Conservation (phyloP, 179 eudicot species). For the Amaranthus tricolor region DNA sequence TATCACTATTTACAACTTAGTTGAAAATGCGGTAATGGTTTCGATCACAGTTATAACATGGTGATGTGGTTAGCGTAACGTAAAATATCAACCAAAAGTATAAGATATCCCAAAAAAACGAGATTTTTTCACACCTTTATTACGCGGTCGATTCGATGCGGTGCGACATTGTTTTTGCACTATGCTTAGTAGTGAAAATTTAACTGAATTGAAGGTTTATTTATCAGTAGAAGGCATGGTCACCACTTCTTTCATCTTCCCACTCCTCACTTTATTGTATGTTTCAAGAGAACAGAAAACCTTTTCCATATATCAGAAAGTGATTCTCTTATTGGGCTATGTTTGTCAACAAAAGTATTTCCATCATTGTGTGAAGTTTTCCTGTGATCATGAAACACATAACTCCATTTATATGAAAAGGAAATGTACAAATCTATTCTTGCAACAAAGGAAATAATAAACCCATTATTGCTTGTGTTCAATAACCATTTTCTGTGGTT, state of each 20-base stretch:
- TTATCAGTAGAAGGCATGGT: not conserved
- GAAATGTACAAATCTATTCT: not conserved
- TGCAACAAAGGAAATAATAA: not conserved
- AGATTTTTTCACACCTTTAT: no score
- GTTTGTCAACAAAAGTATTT: not conserved
- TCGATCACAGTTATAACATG: no score
- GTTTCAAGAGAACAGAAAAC: not conserved
- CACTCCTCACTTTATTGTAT: not conserved
- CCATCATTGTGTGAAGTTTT: not conserved
- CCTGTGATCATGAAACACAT: no score
- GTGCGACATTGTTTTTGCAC: no score
- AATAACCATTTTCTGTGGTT: not conserved
- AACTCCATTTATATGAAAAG: not conserved
- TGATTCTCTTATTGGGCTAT: not conserved
- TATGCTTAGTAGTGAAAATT: not conserved
- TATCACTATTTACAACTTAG: not conserved
- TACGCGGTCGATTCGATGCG: no score
- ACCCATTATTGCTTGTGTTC: not conserved
- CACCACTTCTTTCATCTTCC: not conserved
- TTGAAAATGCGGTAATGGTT: no score
- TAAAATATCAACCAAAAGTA: no score
- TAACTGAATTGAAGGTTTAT: not conserved
- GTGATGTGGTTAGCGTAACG: no score
- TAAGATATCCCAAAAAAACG: no score
- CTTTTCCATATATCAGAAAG: not conserved